phyloP scores from a whole-genome alignment of 805 yeast species.

The Kodamaea neixiangensis region DNA sequence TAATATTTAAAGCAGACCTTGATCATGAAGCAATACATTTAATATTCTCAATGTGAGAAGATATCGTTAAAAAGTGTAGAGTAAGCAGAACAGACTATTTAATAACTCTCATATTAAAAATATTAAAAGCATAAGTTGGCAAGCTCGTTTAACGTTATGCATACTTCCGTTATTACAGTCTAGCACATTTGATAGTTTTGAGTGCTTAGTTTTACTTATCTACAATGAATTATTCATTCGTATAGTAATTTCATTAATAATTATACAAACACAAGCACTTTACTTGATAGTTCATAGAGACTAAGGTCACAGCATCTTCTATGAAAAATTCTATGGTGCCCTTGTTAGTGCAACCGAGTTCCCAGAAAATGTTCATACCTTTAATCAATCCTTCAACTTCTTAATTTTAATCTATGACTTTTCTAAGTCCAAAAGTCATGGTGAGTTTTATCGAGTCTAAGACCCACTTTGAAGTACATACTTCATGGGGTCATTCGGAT shows the following conservation, averaged over 20 bases:
- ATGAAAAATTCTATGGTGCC: not conserved
- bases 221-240: too few species aligned
- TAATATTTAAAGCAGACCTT: not conserved
- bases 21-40: not conserved
- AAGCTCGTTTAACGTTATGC: too few species aligned
- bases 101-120: too few species aligned
- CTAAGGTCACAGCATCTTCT: not conserved
- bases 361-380: too few species aligned
- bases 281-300: not conserved
- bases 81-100: too few species aligned
- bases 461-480: conserved; percentile 8
- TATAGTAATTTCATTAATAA: not conserved
- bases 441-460: not conserved
- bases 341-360: too few species aligned
- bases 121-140: too few species aligned
- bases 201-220: too few species aligned
- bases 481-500: conserved; percentile 15
- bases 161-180: too few species aligned
- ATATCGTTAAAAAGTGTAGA: too few species aligned
- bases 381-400: not conserved
- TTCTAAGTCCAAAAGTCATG: not conserved
- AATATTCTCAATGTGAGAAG: not conserved
- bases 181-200: too few species aligned
- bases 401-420: not conserved
- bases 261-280: not conserved